These are phyloP conservation scores for Podospora appendiculata DNA, from an alignment of 495 filamentous ascomycete species.

Conservation along the genomic window DNA sequence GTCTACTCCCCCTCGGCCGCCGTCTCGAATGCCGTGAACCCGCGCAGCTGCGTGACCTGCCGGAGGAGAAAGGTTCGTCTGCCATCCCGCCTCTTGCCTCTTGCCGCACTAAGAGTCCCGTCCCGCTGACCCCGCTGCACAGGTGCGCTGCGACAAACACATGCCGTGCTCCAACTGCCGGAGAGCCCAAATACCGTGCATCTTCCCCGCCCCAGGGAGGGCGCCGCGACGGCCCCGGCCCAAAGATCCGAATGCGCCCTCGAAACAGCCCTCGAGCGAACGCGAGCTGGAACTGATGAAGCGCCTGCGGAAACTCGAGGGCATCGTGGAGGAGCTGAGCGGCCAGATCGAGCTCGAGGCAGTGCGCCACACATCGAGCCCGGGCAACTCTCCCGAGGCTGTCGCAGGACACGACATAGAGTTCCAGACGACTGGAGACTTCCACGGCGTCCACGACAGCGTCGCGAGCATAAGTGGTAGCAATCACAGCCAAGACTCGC, in stretches of 20 bases:
- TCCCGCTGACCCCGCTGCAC: neutral
- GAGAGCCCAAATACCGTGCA: slow-evolving; percentile 68
- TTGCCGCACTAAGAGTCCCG: neutral
- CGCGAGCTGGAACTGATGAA: slow-evolving; percentile 70
- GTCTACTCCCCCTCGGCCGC: slow-evolving; percentile 35
- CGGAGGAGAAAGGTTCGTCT: slow-evolving; percentile 65
- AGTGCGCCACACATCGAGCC: slow-evolving; percentile 29
- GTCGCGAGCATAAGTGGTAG: slow-evolving; percentile 6
- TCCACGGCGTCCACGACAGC: slow-evolving; percentile 3
- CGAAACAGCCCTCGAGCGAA: slow-evolving; percentile 43
- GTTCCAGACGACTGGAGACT: slow-evolving; percentile 3
- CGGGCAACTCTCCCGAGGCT: slow-evolving; percentile 32
- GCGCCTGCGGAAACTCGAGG: slow-evolving; percentile 69
- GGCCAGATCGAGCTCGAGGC: slow-evolving; percentile 45
- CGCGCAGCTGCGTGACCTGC: slow-evolving; percentile 78
- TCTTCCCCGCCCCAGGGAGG: slow-evolving; percentile 76
- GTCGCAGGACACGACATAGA: slow-evolving; percentile 5
- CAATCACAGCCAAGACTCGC: slow-evolving; percentile 9
- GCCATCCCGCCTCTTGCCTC: neutral
- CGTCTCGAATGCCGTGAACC: slow-evolving; percentile 40
- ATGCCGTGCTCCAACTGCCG: slow-evolving; percentile 79
- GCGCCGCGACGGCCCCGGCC: slow-evolving; percentile 64
- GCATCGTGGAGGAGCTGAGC: slow-evolving; percentile 59
- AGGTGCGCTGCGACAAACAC: slow-evolving; percentile 70
- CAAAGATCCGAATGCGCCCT: slow-evolving; percentile 46